Base-by-base conservation (phyloP, 768 basidiomycete genomes). In the Fomitopsis pulvina region DNA sequence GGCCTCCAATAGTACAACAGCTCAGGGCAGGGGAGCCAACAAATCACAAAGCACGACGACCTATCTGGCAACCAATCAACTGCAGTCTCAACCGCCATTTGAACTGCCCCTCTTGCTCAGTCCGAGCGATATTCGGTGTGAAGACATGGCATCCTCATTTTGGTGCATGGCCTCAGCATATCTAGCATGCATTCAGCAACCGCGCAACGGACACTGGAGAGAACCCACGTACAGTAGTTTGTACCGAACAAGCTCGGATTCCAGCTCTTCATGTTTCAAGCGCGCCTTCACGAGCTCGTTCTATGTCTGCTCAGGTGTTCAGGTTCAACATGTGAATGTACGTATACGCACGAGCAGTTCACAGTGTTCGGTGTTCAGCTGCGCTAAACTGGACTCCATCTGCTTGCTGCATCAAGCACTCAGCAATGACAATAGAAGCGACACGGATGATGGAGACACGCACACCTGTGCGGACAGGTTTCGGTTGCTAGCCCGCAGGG, bases 241-340 rank as follows among this genome's bases (percentile, higher is more conserved):
- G 70, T 96, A 97, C 37, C 87, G 82, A 32, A 99, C 94, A 16
- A 99, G 79, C 65, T 98, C 92, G 50, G 83, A 78, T 66, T 98
- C 96, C 52, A 95, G 75, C 63, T 97, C 93, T 63, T 99, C 95
- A 57, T 90, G 89, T 52, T 85, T 82, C 34, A 98, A 69, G 45
- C 93, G 81, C 50, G 85, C 77, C 72, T 84, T 90, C 3, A 98
- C 96, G 3, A 98, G 78, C 63, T 95, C 86, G 58, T 94, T 92
- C 89, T 92, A 20, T 38, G 21, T 16, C 9, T 21, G 7, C 5
- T 18, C 21, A 39, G 38, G n/a, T 30, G 20, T 5, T 38, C 8
- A 64, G 48, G 26, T 68, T 63, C 46, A n/a, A 42, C 41, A 39
- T n/a, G 48, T 29, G 22, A 10, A 26, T 3, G 7, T 14, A 40